Percentiles rank a stretch among this genome's conserved stretches.
These are phyloP conservation scores for Yamagishiella unicocca DNA, from an alignment of 139 green algal species.

Conservation along the genomic window DNA sequence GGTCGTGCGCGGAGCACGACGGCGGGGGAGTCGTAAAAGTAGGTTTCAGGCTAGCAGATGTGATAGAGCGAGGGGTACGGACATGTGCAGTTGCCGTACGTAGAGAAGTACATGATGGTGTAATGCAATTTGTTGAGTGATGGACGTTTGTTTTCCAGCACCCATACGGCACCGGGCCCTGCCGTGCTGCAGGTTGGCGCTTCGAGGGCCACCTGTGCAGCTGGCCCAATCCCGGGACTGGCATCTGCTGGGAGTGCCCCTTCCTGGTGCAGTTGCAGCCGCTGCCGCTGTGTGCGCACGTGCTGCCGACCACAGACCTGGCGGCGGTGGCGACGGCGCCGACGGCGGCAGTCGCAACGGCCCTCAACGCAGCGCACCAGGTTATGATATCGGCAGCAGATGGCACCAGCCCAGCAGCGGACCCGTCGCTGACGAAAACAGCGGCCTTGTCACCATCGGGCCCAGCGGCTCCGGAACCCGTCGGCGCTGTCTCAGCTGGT, in stretches of 20 bases:
- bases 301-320: constrained; percentile 37
- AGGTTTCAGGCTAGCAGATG: too few relatives aligned
- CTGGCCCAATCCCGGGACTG: constrained; percentile 56
- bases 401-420: not conserved
- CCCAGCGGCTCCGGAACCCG: not conserved
- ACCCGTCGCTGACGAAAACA: not conserved
- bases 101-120: too few relatives aligned
- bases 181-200: constrained; percentile 65
- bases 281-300: constrained; percentile 46
- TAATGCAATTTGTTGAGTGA: too few relatives aligned
- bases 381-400: too few relatives aligned
- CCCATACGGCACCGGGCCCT: too few relatives aligned
- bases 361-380: not conserved
- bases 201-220: constrained; percentile 60
- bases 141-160: too few relatives aligned
- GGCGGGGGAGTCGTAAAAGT: too few relatives aligned
- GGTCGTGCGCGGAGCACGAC: too few relatives aligned
- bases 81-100: too few relatives aligned
- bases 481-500: not conserved
- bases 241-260: constrained; percentile 76
- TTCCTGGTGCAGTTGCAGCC: constrained; percentile 61
- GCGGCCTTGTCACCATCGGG: not conserved
- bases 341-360: not conserved
- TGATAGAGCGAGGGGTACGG: too few relatives aligned
- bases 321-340: not conserved